Base-by-base conservation (phyloP, 2,329 filamentous ascomycete genomes). In the Fusarium sp. region DNA sequence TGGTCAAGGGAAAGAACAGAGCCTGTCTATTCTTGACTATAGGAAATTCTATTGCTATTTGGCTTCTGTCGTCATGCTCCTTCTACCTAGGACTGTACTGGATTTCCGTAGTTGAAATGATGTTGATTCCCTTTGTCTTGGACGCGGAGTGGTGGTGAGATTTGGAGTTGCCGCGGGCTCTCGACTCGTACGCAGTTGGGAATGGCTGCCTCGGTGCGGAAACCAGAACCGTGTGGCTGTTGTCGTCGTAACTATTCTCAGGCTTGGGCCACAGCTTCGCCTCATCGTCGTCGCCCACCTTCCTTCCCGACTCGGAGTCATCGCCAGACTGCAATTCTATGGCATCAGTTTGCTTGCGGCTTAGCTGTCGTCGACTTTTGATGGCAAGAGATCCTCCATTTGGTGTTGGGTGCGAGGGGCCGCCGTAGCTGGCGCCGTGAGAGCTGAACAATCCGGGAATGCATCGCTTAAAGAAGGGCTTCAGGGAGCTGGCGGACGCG, bases 291-390 rank as follows among this genome's bases (percentile, higher is more conserved):
- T 73, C 66, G 2, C 16, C 16, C 0, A 58, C 13, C 39, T 73
- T 73, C 30, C 67, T 66, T 0, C 58, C 71, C 0, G 66, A 74
- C 16, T 71, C 71, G 0, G 69, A 71, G 16, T 73, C 69, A 3
- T 73, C 71, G 6, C 61, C 63, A 1, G 71, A 73, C 13, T 74
- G 66, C 0, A 73, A 71, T 4, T 74, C 71, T 6, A 74, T 74
- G 0, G 69, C 71, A 51, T 74, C 66, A 0, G 54, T 16, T 37
- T 70, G 69, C 18, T 66, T 70, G 6, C 69, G 71, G 5, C 71
- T 74, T 0, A 73, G 18, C 12, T 73, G 71, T 1, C 51, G 55
- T 11, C 71, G 55, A 3, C 59, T 69, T 16, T 40, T 70, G 9
- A 65, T 36, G 0, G 18, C 62, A 15, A 67, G 55, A 0, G 69